Conservation (phyloP, 768 basidiomycete species). For the Tylopilus plumbeoviolaceoides region DNA sequence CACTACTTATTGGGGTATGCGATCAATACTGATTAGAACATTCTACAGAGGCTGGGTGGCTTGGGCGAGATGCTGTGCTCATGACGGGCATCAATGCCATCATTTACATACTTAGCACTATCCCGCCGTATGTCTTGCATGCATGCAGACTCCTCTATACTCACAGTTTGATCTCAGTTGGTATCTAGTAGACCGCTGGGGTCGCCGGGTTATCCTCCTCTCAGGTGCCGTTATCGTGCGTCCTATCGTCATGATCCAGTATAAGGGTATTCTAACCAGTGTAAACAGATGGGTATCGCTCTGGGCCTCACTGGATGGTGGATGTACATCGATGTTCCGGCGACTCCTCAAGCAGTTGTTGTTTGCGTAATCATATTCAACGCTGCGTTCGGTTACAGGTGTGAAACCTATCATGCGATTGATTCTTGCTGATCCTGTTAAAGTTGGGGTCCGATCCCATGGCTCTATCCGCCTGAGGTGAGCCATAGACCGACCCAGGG, state of each 20-base stretch:
- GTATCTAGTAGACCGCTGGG: slow-evolving; percentile 92
- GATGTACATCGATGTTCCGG: slow-evolving; percentile 85
- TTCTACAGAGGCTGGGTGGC: slow-evolving; percentile 83
- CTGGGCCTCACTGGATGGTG: slow-evolving; percentile 85
- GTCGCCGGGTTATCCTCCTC: slow-evolving; percentile 80
- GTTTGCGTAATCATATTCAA: slow-evolving; percentile 89
- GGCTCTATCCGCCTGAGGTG: slow-evolving; percentile 86
- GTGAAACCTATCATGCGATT: slow-evolving; percentile 6
- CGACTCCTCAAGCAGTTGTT: slow-evolving; percentile 86
- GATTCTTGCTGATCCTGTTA: slow-evolving; percentile 1
- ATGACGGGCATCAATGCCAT: slow-evolving; percentile 95
- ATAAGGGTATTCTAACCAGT: slow-evolving; percentile 3
- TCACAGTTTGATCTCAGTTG: slow-evolving; percentile 48
- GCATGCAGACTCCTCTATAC: slow-evolving; percentile 2
- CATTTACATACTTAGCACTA: slow-evolving; percentile 73
- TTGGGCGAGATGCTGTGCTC: slow-evolving; percentile 86
- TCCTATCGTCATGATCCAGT: slow-evolving; percentile 8
- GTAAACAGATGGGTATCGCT: slow-evolving; percentile 70
- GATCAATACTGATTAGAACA: slow-evolving; percentile 5
- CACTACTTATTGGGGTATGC: neutral
- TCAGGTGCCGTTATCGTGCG: slow-evolving; percentile 78
- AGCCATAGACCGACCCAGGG: slow-evolving; percentile 1
- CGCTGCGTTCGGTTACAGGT: slow-evolving; percentile 89
- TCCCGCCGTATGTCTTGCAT: slow-evolving; percentile 68
- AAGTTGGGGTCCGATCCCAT: slow-evolving; percentile 84